Conservation (phyloP, 768 basidiomycete genomes). For the Mycena maculata region DNA sequence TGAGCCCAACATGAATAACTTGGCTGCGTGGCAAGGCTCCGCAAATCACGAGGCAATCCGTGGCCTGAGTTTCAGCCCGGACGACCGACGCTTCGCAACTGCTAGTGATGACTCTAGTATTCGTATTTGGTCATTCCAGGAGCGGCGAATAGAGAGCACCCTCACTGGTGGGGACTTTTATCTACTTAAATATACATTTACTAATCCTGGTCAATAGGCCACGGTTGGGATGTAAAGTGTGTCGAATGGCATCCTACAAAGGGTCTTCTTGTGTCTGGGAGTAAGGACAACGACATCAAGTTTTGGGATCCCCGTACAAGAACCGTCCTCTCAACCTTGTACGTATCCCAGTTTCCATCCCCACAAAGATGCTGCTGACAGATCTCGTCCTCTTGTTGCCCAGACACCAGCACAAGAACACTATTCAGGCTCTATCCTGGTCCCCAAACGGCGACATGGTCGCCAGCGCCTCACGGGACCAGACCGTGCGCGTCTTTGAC, state of each 20-base stretch:
- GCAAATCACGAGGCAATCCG: slow-evolving; percentile 89
- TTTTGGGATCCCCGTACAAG: slow-evolving; percentile 99
- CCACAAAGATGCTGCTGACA: not conserved
- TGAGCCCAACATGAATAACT: slow-evolving; percentile 98
- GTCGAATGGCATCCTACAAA: slow-evolving; percentile 99
- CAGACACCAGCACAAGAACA: slow-evolving; percentile 97
- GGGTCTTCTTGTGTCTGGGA: slow-evolving; percentile 93
- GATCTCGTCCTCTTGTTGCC: not conserved
- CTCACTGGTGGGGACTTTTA: slow-evolving; percentile 72
- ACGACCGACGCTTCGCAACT: slow-evolving; percentile 92
- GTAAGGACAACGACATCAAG: slow-evolving; percentile 98
- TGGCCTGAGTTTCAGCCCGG: slow-evolving; percentile 90
- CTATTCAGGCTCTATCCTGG: slow-evolving; percentile 93
- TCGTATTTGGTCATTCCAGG: slow-evolving; percentile 95
- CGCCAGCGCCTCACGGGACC: slow-evolving; percentile 95
- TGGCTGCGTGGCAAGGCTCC: slow-evolving; percentile 93
- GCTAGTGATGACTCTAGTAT: slow-evolving; percentile 96
- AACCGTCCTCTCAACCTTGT: slow-evolving; percentile 92
- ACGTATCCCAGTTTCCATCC: slow-evolving; percentile 41
- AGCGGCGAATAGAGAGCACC: slow-evolving; percentile 88
- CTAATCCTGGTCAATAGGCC: slow-evolving; percentile 66
- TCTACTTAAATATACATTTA: not conserved
- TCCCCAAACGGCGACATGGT: slow-evolving; percentile 94
- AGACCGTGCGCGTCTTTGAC: slow-evolving; percentile 95
- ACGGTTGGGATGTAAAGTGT: slow-evolving; percentile 98